These are phyloP conservation scores for Schwanniomyces yamadae DNA, from an alignment of 805 yeast species.

Conservation along the genomic window DNA sequence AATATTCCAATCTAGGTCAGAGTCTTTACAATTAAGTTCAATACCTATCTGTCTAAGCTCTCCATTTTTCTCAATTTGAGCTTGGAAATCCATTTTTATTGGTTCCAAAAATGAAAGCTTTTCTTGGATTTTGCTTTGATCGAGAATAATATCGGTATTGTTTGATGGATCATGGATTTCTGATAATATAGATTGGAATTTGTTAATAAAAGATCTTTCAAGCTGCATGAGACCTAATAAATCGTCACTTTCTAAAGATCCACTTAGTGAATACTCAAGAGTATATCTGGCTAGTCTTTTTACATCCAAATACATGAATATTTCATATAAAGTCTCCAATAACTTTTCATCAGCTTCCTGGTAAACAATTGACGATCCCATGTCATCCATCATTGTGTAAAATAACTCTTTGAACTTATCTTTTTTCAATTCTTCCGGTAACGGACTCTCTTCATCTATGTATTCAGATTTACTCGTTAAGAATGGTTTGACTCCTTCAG, in stretches of 20 bases:
- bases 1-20: constrained; percentile 23
- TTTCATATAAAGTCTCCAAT: constrained; percentile 47
- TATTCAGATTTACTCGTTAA: constrained; percentile 5
- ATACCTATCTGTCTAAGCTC: constrained; percentile 10
- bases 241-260: constrained; percentile 43
- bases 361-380: constrained; percentile 62
- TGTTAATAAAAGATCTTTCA: constrained; percentile 9
- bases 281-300: constrained; percentile 52
- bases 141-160: constrained; percentile 5
- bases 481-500: background rate
- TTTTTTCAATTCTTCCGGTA: constrained; percentile 8
- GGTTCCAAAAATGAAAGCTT: constrained; percentile 30
- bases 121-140: constrained; percentile 4
- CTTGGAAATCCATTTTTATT: constrained; percentile 29
- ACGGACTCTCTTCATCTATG: constrained; percentile 8
- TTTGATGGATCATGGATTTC: constrained; percentile 8
- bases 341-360: constrained; percentile 65
- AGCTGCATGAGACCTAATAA: constrained; percentile 27
- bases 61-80: constrained; percentile 15
- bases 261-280: constrained; percentile 57
- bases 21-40: constrained; percentile 3
- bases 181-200: constrained; percentile 26
- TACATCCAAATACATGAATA: constrained; percentile 51
- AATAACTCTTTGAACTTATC: constrained; percentile 32
- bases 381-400: constrained; percentile 57